Conservation (phyloP, 805 yeast species). For the Wickerhamomyces canadensis region DNA sequence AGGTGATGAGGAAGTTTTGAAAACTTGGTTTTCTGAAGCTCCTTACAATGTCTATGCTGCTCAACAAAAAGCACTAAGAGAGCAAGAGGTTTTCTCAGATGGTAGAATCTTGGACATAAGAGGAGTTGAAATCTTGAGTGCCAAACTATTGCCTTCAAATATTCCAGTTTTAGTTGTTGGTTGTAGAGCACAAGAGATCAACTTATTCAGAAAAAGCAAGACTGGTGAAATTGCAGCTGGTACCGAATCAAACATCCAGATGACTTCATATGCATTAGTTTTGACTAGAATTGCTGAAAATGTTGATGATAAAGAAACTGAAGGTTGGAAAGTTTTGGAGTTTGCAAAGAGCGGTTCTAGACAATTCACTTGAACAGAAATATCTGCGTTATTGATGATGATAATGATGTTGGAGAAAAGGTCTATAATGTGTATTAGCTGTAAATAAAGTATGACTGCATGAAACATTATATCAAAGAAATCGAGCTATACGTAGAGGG, state of each 20-base stretch:
- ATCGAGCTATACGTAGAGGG: background rate
- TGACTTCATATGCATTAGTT: constrained; percentile 95
- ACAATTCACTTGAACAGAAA: constrained; percentile 41
- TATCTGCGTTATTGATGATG: no score
- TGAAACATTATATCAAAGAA: constrained; percentile 1
- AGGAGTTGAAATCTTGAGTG: constrained; percentile 87
- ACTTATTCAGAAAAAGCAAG: constrained; percentile 79
- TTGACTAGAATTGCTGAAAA: constrained; percentile 90
- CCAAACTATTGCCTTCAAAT: constrained; percentile 84
- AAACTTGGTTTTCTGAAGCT: constrained; percentile 93
- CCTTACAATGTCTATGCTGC: constrained; percentile 94
- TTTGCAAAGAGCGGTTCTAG: constrained; percentile 92
- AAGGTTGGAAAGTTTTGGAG: constrained; percentile 95
- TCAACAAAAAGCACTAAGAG: constrained; percentile 85
- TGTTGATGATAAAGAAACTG: constrained; percentile 83
- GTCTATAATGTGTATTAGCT: background rate
- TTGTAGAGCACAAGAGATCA: constrained; percentile 95
- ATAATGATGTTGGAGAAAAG: no score
- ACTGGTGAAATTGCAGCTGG: constrained; percentile 96
- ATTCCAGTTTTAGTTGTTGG: constrained; percentile 89
- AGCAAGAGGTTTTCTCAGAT: constrained; percentile 87
- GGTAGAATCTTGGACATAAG: constrained; percentile 90
- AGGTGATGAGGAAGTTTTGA: constrained; percentile 79
- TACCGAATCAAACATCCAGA: constrained; percentile 84
- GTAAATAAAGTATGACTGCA: constrained; percentile 4